These are phyloP conservation scores for Lactarius tabidus DNA, from an alignment of 768 basidiomycete species.

Conservation along the genomic window DNA sequence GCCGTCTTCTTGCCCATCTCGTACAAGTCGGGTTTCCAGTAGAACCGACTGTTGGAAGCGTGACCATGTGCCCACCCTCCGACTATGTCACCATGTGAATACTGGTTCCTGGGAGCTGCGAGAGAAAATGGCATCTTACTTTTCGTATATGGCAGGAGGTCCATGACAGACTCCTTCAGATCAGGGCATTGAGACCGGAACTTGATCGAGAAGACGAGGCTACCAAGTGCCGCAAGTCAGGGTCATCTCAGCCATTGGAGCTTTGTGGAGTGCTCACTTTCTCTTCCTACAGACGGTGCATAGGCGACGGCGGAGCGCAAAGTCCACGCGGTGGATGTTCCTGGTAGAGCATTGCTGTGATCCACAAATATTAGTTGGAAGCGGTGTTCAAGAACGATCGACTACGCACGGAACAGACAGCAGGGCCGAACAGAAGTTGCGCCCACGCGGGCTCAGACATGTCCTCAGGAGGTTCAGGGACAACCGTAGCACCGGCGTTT, in stretches of 20 bases:
- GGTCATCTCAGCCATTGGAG: background rate
- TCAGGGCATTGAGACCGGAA: conserved; percentile 17
- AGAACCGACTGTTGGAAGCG: conserved; percentile 16
- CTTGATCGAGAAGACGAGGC: conserved; percentile 15
- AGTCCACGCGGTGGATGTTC: conserved; percentile 22
- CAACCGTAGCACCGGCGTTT: background rate
- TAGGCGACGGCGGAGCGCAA: conserved; percentile 24
- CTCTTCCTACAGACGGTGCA: conserved; percentile 17
- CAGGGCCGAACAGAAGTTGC: conserved; percentile 20
- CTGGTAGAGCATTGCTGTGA: conserved; percentile 13
- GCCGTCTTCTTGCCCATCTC: conserved; percentile 9
- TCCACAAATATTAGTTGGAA: background rate
- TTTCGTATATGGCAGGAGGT: conserved; percentile 22
- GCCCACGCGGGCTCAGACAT: conserved; percentile 26
- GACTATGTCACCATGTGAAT: conserved; percentile 6
- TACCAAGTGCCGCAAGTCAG: background rate
- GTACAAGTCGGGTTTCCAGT: conserved; percentile 21
- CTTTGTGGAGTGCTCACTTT: conserved; percentile 6
- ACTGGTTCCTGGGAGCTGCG: too few relatives aligned
- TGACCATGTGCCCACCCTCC: conserved; percentile 23
- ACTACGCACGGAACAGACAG: conserved; percentile 19
- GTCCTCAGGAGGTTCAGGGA: conserved; percentile 23
- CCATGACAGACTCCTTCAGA: conserved; percentile 21
- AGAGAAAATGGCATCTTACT: conserved; percentile 2
- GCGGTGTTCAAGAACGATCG: background rate